Base-by-base conservation (phyloP, 2,329 filamentous ascomycete genomes). In the Fusarium longipes region DNA sequence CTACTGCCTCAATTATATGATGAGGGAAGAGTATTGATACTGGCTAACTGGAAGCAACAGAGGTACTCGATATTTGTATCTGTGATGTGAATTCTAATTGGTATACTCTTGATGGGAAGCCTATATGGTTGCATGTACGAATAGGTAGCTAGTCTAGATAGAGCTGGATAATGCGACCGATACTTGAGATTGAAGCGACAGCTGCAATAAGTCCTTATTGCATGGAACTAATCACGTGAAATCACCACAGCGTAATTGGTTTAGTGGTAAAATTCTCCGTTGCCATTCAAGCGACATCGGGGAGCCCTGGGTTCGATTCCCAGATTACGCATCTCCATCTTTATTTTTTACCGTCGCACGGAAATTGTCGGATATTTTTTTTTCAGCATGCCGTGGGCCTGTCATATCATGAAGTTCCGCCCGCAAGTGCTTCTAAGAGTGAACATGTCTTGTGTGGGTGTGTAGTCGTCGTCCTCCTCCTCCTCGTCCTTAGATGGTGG, bases 181-280 rank as follows among this genome's bases (percentile, higher is more conserved):
- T n/a, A n/a, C n/a, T n/a, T n/a, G n/a, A n/a, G n/a, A n/a, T n/a
- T n/a, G n/a, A n/a, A n/a, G n/a, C n/a, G n/a, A n/a, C n/a, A n/a
- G n/a, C n/a, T n/a, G n/a, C n/a, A n/a, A n/a, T n/a, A n/a, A n/a
- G n/a, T n/a, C n/a, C n/a, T n/a, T n/a, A n/a, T n/a, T n/a, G n/a
- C n/a, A n/a, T n/a, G n/a, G n/a, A n/a, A n/a, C n/a, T 2, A 3
- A 5, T 15, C 14, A 30, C 9, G 30, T 11, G 32, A 15, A 2
- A 32, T 15, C 15, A 25, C 12, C 5, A 25, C 12, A 7, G 49
- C 49, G 49, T 52, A 44, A 52, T 52, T 52, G 49, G 49, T 52
- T 52, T 52, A 52, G 49, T 52, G 49, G 49, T 52, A 52, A 52
- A 52, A 52, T 52, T 52, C 49, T 52, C 49, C 49, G 49, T 52